phyloP scores from a whole-genome alignment of 2,329 filamentous ascomycete genomes.

The Lachnellula hyalina region DNA sequence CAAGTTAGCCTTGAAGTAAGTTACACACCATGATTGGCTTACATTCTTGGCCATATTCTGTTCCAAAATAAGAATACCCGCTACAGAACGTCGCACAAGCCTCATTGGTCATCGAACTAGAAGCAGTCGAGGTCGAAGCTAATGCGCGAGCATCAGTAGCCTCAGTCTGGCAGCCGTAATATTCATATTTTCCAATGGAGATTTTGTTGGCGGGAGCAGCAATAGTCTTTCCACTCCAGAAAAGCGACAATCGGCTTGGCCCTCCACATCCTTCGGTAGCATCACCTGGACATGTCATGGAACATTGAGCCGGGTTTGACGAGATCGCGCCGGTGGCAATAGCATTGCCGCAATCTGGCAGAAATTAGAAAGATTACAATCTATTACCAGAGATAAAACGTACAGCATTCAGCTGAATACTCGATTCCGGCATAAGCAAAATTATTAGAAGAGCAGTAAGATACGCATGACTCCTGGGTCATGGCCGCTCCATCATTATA shows the following conservation, averaged over 20 bases:
- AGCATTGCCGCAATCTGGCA: constrained; percentile 19
- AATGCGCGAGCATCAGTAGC: constrained; percentile 41
- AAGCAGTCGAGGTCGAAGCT: constrained; percentile 17
- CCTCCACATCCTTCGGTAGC: constrained; percentile 32
- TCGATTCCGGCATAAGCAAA: constrained; percentile 28
- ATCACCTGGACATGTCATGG: constrained; percentile 29
- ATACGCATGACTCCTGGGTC: constrained; percentile 26
- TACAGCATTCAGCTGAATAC: constrained; percentile 28
- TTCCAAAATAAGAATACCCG: constrained; percentile 26
- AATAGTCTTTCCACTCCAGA: constrained; percentile 24
- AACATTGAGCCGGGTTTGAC: constrained; percentile 16
- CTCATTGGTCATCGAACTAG: constrained; percentile 28
- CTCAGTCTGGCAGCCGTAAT: constrained; percentile 47
- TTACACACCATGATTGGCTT: constrained; percentile 2
- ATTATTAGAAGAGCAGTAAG: constrained; percentile 19
- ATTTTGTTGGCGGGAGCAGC: constrained; percentile 35
- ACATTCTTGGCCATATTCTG: constrained; percentile 28
- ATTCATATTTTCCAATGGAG: constrained; percentile 39
- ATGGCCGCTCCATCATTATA: constrained; percentile 17
- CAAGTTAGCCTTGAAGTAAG: neutral
- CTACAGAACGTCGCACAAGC: constrained; percentile 21
- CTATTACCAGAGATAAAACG: constrained; percentile 1
- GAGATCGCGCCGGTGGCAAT: constrained; percentile 13
- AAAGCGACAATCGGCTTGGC: constrained; percentile 26
- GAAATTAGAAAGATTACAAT: constrained; percentile 1